Percentiles rank a stretch among this genome's conserved stretches.
phyloP scores from a whole-genome alignment of 306 rosid genomes.

The Acacia confusa region DNA sequence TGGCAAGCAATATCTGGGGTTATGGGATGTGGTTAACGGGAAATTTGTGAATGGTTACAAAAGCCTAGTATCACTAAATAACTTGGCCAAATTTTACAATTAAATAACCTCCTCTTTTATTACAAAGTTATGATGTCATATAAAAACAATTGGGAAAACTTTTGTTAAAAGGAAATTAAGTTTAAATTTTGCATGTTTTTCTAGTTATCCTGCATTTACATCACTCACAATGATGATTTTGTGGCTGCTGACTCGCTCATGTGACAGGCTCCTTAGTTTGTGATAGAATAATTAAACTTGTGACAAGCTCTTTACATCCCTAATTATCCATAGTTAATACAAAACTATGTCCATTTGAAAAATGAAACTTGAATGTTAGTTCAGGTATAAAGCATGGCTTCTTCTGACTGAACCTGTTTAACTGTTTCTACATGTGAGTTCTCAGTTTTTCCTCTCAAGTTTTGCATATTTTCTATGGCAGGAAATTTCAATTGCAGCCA shows the following conservation, averaged over 20 bases:
- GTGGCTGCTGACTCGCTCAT: background rate
- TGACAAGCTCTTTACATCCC: background rate
- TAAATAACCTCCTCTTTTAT: background rate
- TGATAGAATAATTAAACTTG: background rate
- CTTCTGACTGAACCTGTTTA: background rate
- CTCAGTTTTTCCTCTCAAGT: slow-evolving; percentile 14
- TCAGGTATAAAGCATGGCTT: background rate
- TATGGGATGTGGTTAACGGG: background rate
- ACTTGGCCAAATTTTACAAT: background rate
- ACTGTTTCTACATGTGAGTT: background rate
- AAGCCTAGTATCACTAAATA: background rate
- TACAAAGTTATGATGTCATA: no score
- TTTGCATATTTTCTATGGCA: slow-evolving; percentile 40
- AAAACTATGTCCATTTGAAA: background rate
- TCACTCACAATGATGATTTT: background rate
- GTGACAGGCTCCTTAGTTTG: slow-evolving; percentile 8
- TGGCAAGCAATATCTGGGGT: background rate
- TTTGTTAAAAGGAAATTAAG: background rate
- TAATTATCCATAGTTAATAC: background rate
- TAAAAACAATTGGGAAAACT: background rate
- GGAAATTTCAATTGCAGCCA: slow-evolving; percentile 97
- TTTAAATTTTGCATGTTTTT: background rate
- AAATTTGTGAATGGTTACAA: background rate
- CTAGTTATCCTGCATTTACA: background rate
- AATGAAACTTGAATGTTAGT: slow-evolving; percentile 17